Evolutionary conservation across 176 grass and related monocot species (phyloP), one percentile per base, ranked within the genome.

Genomic region (Aegilops tauschii): DNA sequence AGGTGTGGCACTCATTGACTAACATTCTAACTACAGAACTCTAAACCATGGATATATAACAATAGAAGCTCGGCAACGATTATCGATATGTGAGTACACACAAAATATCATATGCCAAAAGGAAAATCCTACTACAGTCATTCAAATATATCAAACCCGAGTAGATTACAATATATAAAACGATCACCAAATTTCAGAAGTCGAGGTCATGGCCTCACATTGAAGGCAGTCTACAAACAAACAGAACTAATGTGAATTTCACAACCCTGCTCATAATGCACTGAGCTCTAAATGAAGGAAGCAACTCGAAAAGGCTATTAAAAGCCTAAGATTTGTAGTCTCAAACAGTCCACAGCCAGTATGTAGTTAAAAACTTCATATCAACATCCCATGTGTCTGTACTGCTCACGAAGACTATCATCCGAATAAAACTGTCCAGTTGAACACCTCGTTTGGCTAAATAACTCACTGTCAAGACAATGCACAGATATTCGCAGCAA

Each of bases 321-420:
- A 54, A 84, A 20, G 66, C 75, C 75, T 27, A 87, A 79, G 67
- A 80, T 75, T 80, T 66, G 56, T 23, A 49, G 34, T 79, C 11
- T 66, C 47, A 67, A 62, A 8, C 20, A 44, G 4, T 28, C 32
- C 54, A 73, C 3, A 59, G 65, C 66, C 20, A 16, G 23, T 47
- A 80, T 12, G 56, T 20, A 83, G 62, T n/a, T 44, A 65, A 42
- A 8, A 72, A 42, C 36, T 42, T 40, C 68, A 80, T 1, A 64
- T 61, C 64, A 64, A 64, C n/a, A 14, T 47, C 61, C 54, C 16
- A 72, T 31, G 32, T 73, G n/a, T 39, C 8, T 12, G 8, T 72
- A 75, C 31, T 30, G 56, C 12, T 52, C 40, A 79, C 23, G 64
- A 73, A 63, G 11, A 23, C 18, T 78, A 42, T 31, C 25, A 11